Base-by-base conservation (phyloP, 306 rosid species). In the Amphicarpaea edgeworthii region DNA sequence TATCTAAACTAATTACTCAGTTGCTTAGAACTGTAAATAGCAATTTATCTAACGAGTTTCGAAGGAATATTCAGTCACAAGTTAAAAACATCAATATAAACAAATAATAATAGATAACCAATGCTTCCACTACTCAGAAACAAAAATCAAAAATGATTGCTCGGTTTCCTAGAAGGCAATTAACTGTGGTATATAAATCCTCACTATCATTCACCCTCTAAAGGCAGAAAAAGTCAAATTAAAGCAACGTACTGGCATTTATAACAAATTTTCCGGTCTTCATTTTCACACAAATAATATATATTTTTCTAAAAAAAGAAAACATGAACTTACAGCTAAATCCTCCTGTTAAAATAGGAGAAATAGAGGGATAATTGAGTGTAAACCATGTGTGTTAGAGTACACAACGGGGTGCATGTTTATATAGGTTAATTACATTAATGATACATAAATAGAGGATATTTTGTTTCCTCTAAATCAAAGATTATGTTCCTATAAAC, bases 41-140 rank as follows among this genome's bases (percentile, higher is more conserved):
- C 32, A 61, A 68, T 61, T 34, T 23, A 30, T 60, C 68, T 60
- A 68, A 41, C 19, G 12, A 77, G 53, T 49, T 41, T 73, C 46
- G 4, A 73, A 68, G 49, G 68, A 77, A 67, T 61, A 53, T 55
- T 76, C 63, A 77, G 7, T 80, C 76, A 57, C 43, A 60, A 76
- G 30, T 46, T 21, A 37, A 60, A 76, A 80, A 38, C 26, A 72
- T 24, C 17, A 60, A 37, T 17, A 42, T 45, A 72, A 59, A 67
- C 26, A 59, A 37, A 72, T 30, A 71, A 49, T 34, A 71, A 64
- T 8, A 49, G 70, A 41, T 66, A 58, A 72, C 20, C 65, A 30
- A 70, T 47, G 51, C 21, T 40, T 66, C 34, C 42, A 65, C 57
- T 16, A 38, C 26, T 45, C 38, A 54, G 12, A 59, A 59, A 66